These are phyloP conservation scores for Sclerotinia spermophila DNA, from an alignment of 2,329 filamentous ascomycete species.

Conservation along the genomic window DNA sequence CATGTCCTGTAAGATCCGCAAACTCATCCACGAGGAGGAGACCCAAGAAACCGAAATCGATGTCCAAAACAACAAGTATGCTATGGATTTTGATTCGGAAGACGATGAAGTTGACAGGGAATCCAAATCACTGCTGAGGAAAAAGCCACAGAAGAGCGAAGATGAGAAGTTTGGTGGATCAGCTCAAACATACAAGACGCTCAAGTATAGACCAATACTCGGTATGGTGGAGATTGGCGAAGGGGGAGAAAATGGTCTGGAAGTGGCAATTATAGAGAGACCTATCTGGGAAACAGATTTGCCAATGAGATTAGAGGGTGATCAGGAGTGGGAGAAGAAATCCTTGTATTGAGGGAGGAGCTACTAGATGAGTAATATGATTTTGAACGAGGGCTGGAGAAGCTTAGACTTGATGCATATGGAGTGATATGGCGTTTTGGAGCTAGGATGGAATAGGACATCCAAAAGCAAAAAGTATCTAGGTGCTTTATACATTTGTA, in stretches of 20 bases:
- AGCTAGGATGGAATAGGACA: neutral
- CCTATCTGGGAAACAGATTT: constrained; percentile 80
- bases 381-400: neutral
- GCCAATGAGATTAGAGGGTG: constrained; percentile 65
- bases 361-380: constrained; percentile 10
- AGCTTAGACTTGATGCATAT: constrained; percentile 8
- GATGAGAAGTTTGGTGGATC: constrained; percentile 27
- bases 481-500: constrained; percentile 2
- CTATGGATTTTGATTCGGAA: constrained; percentile 10
- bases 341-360: constrained; percentile 1
- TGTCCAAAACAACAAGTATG: constrained; percentile 3
- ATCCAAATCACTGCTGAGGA: constrained; percentile 12
- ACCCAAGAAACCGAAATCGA: constrained; percentile 37
- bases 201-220: constrained; percentile 91
- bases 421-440: constrained; percentile 10
- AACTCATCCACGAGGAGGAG: constrained; percentile 41
- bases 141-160: constrained; percentile 31
- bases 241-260: constrained; percentile 46
- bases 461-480: constrained; percentile 13
- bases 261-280: constrained; percentile 85
- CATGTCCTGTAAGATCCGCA: constrained; percentile 41
- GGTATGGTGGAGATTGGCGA: constrained; percentile 54
- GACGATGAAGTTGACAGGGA: constrained; percentile 9
- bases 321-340: constrained; percentile 47
- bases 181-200: constrained; percentile 65